Conservation (phyloP, 148 eudicot genomes). For the Silene conica region DNA sequence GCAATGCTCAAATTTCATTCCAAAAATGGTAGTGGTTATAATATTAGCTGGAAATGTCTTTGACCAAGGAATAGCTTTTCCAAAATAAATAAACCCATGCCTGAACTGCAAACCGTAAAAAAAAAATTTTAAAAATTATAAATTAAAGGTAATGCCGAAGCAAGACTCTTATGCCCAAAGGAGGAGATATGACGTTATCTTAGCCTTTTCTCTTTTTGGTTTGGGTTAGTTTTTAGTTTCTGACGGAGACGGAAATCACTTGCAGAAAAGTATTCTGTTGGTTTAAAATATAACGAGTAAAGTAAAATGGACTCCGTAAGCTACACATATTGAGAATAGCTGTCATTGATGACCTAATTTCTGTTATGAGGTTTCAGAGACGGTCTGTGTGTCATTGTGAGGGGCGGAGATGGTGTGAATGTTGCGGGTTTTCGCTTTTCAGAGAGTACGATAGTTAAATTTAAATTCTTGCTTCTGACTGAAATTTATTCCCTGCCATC, state of each 20-base stretch:
- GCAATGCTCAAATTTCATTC: conserved; percentile 30
- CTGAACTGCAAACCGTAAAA: neutral
- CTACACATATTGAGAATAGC: neutral
- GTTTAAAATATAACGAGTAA: neutral
- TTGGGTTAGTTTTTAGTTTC: neutral
- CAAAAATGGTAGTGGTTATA: conserved; percentile 12
- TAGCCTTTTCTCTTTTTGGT: neutral
- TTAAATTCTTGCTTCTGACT: neutral
- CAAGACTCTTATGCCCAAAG: neutral
- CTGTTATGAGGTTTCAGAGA: too few species aligned
- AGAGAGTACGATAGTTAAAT: neutral
- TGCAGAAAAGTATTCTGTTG: neutral
- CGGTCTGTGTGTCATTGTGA: too few species aligned
- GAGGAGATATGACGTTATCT: neutral
- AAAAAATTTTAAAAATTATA: neutral
- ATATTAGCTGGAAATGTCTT: conserved; percentile 6
- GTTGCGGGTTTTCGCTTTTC: neutral
- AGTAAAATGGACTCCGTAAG: neutral
- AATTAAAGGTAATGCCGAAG: neutral
- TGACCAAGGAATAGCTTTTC: conserved; percentile 2
- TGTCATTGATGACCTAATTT: too few species aligned
- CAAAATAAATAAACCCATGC: conserved; percentile 1
- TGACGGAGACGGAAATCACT: neutral
- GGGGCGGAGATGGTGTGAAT: neutral
- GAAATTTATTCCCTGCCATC: neutral